A percentile compares a stretch with the other conserved stretches of the same genome.
Conservation (phyloP, 2,329 filamentous ascomycete genomes). For the Botryotinia globosa region DNA sequence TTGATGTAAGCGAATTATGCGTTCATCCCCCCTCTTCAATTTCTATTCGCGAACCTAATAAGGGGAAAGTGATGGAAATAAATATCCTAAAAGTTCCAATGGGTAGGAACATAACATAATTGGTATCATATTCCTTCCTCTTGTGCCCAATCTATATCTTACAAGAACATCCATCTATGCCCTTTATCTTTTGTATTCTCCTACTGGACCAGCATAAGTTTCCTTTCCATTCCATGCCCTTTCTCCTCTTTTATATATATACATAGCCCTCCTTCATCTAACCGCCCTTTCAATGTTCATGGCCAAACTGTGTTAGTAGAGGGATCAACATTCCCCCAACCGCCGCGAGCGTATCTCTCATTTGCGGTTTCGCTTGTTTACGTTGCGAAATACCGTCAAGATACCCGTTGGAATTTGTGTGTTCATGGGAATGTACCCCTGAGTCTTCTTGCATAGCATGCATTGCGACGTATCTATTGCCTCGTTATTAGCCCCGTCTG, state of each 20-base stretch:
- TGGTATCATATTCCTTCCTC: background rate
- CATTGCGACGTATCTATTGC: conserved; percentile 86
- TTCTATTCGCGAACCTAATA: background rate
- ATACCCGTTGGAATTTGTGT: conserved; percentile 52
- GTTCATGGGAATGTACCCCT: conserved; percentile 42
- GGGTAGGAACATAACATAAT: background rate
- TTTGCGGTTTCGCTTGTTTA: conserved; percentile 55
- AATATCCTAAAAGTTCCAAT: background rate
- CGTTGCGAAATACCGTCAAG: conserved; percentile 49
- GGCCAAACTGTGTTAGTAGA: conserved; percentile 73
- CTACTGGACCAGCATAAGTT: background rate
- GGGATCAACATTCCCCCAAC: conserved; percentile 76
- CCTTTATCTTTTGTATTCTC: background rate
- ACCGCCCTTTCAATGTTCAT: conserved; percentile 55
- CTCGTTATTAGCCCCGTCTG: conserved; percentile 28
- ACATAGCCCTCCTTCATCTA: background rate
- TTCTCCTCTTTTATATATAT: background rate
- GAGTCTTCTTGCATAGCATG: conserved; percentile 88
- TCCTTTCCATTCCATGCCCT: background rate
- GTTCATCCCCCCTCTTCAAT: background rate
- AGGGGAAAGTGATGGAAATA: background rate
- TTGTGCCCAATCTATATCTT: background rate
- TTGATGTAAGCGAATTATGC: background rate
- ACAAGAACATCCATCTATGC: background rate
- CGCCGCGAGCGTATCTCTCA: conserved; percentile 68